A percentile compares a stretch with the other conserved stretches of the same genome.
These are phyloP conservation scores for Rhodotorula kratochvilovae DNA, from an alignment of 768 basidiomycete genomes.

Conservation along the genomic window DNA sequence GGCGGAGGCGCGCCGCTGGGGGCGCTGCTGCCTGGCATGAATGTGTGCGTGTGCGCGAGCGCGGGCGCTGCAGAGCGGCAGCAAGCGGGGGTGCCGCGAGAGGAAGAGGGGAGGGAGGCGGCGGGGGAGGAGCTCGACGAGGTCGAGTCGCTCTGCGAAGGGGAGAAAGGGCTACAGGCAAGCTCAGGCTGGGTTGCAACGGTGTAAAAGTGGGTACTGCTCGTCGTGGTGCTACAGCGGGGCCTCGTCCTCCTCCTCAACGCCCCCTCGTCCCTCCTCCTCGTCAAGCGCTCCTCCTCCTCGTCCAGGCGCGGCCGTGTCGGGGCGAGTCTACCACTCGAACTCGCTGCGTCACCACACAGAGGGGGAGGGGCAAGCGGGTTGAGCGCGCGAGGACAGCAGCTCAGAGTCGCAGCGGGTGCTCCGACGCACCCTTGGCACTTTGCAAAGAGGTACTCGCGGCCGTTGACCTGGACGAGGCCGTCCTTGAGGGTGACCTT, in stretches of 20 bases:
- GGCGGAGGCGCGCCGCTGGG: too few relatives aligned
- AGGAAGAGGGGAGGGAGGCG: not conserved
- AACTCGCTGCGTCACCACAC: constrained; percentile 30
- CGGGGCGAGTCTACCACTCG: constrained; percentile 28
- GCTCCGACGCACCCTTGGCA: constrained; percentile 73
- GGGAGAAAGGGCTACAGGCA: too few relatives aligned
- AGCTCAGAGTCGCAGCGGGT: not conserved
- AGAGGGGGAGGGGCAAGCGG: not conserved
- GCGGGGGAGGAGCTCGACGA: too few relatives aligned
- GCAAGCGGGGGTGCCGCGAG: not conserved
- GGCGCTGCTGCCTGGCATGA: not conserved
- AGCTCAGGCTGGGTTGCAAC: not conserved
- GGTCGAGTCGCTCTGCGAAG: too few relatives aligned
- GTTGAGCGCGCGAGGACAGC: not conserved
- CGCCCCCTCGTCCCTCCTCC: not conserved
- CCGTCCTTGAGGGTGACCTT: constrained; percentile 94
- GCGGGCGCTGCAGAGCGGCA: too few relatives aligned
- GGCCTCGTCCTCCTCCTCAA: too few relatives aligned
- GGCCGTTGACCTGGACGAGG: constrained; percentile 93
- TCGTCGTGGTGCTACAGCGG: not conserved
- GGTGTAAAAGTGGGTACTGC: not conserved
- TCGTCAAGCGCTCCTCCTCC: not conserved
- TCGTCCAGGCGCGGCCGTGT: too few relatives aligned
- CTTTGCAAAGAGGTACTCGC: constrained; percentile 94
- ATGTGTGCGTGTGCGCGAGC: too few relatives aligned